These are phyloP conservation scores for Thalassia testudinum DNA, from an alignment of 116 monocot genomes.

Conservation along the genomic window DNA sequence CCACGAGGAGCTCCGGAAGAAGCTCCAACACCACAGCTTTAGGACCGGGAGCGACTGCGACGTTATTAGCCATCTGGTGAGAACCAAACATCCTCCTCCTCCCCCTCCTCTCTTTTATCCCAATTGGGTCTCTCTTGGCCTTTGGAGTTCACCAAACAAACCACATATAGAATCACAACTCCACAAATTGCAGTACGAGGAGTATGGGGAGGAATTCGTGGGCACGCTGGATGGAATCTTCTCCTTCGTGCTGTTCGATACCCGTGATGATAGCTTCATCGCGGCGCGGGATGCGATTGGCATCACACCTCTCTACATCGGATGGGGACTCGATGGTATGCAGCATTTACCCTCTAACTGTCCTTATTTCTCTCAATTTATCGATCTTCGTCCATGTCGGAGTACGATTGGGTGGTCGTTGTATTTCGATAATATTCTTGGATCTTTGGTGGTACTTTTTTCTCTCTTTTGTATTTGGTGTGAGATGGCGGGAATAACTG, in stretches of 20 bases:
- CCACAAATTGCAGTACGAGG: slow-evolving; percentile 48
- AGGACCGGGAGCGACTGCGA: slow-evolving; percentile 89
- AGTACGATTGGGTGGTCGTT: too few relatives aligned
- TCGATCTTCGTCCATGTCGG: too few relatives aligned
- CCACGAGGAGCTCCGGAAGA: slow-evolving; percentile 52
- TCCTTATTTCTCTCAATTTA: too few relatives aligned
- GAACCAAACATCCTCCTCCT: not conserved
- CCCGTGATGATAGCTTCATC: slow-evolving; percentile 12
- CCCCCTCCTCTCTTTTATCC: not conserved
- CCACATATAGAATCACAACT: too few relatives aligned
- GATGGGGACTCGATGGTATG: slow-evolving; percentile 16
- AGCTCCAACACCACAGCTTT: slow-evolving; percentile 42
- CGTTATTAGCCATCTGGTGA: slow-evolving; percentile 61
- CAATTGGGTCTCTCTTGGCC: not conserved
- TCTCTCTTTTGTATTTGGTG: too few relatives aligned
- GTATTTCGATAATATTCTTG: too few relatives aligned
- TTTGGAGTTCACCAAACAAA: not conserved
- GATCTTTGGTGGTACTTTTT: too few relatives aligned
- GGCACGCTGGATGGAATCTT: slow-evolving; percentile 76
- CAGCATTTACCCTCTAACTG: not conserved
- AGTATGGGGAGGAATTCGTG: slow-evolving; percentile 68
- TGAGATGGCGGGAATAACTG: too few relatives aligned
- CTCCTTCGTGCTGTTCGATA: slow-evolving; percentile 19
- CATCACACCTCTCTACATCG: slow-evolving; percentile 17
- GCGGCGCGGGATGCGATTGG: slow-evolving; percentile 20